phyloP scores from a whole-genome alignment of 805 yeast genomes.

The Cyberlindnera bimundalis region DNA sequence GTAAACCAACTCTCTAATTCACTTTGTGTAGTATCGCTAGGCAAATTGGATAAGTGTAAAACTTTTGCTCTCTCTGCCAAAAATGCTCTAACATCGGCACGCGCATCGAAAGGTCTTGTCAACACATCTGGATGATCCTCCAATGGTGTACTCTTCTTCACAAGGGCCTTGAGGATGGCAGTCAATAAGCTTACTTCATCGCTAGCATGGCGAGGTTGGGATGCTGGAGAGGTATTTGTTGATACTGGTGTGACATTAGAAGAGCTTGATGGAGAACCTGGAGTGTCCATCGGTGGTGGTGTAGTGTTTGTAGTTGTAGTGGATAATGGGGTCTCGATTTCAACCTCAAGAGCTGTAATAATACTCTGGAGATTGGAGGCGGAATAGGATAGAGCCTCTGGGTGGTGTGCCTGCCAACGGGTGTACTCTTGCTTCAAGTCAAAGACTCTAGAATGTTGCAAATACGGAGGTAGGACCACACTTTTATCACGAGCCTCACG shows the following conservation, averaged over 20 bases:
- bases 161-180: conserved; percentile 43
- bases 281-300: not conserved
- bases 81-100: conserved; percentile 68
- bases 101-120: conserved; percentile 71
- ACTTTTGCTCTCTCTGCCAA: conserved; percentile 70
- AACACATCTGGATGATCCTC: conserved; percentile 54
- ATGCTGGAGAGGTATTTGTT: not conserved
- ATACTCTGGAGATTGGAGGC: conserved; percentile 29
- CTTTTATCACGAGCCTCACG: conserved; percentile 79
- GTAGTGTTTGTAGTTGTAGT: not conserved
- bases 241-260: conserved; percentile 3
- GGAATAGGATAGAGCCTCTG: conserved; percentile 39
- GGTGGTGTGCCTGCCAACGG: conserved; percentile 66
- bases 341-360: conserved; percentile 30
- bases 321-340: conserved; percentile 6
- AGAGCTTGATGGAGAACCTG: conserved; percentile 1
- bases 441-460: conserved; percentile 73
- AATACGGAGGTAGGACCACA: conserved; percentile 65
- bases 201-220: conserved; percentile 38
- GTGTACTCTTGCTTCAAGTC: conserved; percentile 72
- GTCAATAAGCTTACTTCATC: conserved; percentile 45
- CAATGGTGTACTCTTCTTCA: conserved; percentile 42
- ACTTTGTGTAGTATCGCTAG: conserved; percentile 83
- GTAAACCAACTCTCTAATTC: conserved; percentile 91
- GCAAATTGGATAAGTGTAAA: conserved; percentile 75